Percentiles rank a stretch among this genome's conserved stretches.
phyloP scores from a whole-genome alignment of 2,329 filamentous ascomycete species.

The Fusarium bulbicola region DNA sequence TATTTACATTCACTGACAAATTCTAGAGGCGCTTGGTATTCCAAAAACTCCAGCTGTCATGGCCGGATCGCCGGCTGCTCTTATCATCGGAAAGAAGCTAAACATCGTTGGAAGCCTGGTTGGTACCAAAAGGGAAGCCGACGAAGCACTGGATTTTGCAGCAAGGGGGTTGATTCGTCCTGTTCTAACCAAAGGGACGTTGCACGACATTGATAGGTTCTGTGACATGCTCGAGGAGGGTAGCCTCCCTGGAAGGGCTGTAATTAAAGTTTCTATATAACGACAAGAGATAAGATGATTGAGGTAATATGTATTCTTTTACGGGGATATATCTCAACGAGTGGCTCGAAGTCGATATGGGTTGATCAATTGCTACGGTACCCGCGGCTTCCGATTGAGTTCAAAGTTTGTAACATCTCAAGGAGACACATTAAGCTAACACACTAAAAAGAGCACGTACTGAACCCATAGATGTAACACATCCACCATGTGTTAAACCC shows the following conservation, averaged over 20 bases:
- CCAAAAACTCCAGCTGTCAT: not conserved
- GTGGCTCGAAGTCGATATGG: no score
- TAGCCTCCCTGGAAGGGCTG: not conserved
- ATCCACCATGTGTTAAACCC: no score
- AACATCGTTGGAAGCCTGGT: not conserved
- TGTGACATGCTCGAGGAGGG: not conserved
- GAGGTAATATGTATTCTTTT: no score
- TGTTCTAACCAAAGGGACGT: not conserved
- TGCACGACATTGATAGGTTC: not conserved
- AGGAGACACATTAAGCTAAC: no score
- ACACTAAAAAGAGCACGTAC: accelerated
- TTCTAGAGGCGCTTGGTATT: not conserved
- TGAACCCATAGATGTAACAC: no score
- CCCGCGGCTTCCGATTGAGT: no score
- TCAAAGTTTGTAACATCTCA: no score
- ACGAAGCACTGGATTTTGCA: not conserved
- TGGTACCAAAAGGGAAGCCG: not conserved
- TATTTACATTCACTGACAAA: accelerated
- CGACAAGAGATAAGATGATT: no score
- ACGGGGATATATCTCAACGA: no score
- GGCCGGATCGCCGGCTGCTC: not conserved
- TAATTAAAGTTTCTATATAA: not conserved
- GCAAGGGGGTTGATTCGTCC: not conserved
- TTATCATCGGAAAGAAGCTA: not conserved
- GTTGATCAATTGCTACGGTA: no score